A percentile compares a stretch with the other conserved stretches of the same genome.
These are phyloP conservation scores for Rhinocladiella similis DNA, from an alignment of 2,329 filamentous ascomycete genomes.

Conservation along the genomic window DNA sequence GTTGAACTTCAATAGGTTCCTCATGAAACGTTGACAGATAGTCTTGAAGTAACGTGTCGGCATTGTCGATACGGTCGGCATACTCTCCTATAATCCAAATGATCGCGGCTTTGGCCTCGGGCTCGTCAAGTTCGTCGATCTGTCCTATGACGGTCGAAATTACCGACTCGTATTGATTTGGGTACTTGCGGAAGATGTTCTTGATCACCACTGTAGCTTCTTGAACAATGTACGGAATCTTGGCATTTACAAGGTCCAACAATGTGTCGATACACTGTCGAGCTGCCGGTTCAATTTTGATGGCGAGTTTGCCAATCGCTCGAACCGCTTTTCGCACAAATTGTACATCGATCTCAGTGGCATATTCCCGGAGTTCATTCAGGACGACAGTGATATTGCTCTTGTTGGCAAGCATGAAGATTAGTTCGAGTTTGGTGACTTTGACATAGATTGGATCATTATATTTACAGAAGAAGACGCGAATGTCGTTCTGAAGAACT, in stretches of 20 bases:
- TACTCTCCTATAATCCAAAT: conserved; percentile 99
- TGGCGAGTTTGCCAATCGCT: conserved; percentile 95
- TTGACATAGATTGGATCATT: conserved; percentile 99
- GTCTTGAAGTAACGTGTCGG: conserved; percentile 88
- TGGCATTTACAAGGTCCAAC: conserved; percentile 92
- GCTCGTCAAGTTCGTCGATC: conserved; percentile 92
- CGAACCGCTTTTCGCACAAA: conserved; percentile 97
- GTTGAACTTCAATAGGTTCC: conserved; percentile 91
- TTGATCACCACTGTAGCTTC: conserved; percentile 98
- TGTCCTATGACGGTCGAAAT: conserved; percentile 95
- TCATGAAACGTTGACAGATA: conserved; percentile 93
- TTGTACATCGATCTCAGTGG: conserved; percentile 97
- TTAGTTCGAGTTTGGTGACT: conserved; percentile 96
- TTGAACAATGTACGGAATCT: conserved; percentile 97
- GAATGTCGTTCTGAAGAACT: conserved; percentile 91
- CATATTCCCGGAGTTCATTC: conserved; percentile 90
- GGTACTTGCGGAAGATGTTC: conserved; percentile 99
- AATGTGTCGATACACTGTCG: conserved; percentile 88
- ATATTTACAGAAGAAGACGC: conserved; percentile 99
- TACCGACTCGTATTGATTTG: conserved; percentile 97
- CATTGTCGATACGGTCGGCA: conserved; percentile 95
- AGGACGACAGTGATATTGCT: conserved; percentile 94
- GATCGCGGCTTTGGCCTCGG: conserved; percentile 97
- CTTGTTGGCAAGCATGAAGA: conserved; percentile 97
- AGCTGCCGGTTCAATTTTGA: conserved; percentile 96